These are phyloP conservation scores for Vickermania spadyakhi DNA, from an alignment of 208 protist genomes.

Conservation along the genomic window DNA sequence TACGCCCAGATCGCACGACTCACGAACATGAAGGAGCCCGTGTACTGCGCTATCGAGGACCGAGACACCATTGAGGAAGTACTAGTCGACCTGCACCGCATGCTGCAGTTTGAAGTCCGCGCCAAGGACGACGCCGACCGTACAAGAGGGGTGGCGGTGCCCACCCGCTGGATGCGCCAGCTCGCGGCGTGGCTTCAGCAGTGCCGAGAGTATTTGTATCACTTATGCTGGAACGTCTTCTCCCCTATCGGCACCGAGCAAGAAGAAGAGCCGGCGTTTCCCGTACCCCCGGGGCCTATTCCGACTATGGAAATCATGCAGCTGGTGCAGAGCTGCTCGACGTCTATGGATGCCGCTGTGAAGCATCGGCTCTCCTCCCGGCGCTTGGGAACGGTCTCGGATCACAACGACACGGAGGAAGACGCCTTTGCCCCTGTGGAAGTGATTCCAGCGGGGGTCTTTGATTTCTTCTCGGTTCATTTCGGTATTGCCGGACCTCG, in stretches of 20 bases:
- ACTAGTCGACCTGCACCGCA: background rate
- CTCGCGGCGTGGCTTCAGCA: background rate
- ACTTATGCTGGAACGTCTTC: background rate
- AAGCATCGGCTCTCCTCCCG: background rate
- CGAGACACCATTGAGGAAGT: background rate
- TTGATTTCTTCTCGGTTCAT: slow-evolving; percentile 31
- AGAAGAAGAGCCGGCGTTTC: background rate
- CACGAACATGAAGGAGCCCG: background rate
- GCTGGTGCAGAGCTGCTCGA: background rate
- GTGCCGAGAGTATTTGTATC: background rate
- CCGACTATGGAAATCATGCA: background rate
- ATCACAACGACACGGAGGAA: background rate
- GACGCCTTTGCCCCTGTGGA: slow-evolving; percentile 21
- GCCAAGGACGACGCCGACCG: background rate
- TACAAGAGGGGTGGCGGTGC: background rate
- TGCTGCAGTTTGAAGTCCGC: background rate
- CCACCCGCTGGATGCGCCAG: background rate
- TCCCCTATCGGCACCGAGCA: background rate
- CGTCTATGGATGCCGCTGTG: background rate
- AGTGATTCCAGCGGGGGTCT: slow-evolving; percentile 62
- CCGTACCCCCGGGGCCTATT: background rate
- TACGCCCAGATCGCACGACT: background rate
- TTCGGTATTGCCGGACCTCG: slow-evolving; percentile 61
- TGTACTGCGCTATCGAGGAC: background rate
- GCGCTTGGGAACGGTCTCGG: background rate